phyloP scores from a whole-genome alignment of 257 asterid genomes.

The Solanum virginianum region DNA sequence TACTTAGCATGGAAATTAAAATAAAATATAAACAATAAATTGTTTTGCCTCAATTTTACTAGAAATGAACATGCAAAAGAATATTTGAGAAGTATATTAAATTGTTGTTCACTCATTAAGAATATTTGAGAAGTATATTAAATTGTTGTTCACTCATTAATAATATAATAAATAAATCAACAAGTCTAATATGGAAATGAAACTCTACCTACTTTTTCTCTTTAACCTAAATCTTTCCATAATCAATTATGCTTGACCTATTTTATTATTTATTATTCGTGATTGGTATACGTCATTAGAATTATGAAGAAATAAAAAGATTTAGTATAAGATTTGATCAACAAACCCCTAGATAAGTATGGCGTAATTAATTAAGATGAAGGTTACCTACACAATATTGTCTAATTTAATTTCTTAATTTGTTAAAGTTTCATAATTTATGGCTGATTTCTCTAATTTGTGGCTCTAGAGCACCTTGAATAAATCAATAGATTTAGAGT shows the following conservation, averaged over 20 bases:
- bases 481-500: too few species aligned
- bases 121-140: neutral
- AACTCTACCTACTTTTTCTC: neutral
- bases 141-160: neutral
- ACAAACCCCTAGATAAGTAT: neutral
- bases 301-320: neutral
- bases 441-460: neutral
- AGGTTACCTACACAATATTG: neutral
- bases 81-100: neutral
- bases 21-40: neutral
- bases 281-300: neutral
- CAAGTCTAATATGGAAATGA: neutral
- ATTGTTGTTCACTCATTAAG: neutral
- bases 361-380: neutral
- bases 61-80: neutral
- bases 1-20: neutral
- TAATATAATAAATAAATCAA: neutral
- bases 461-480: too few species aligned
- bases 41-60: neutral
- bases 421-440: neutral
- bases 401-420: neutral
- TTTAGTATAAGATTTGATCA: neutral
- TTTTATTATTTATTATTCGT: neutral
- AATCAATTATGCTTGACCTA: neutral
- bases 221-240: neutral